Base-by-base conservation (phyloP, 2,329 filamentous ascomycete genomes). In the Furcasterigmium sp. region DNA sequence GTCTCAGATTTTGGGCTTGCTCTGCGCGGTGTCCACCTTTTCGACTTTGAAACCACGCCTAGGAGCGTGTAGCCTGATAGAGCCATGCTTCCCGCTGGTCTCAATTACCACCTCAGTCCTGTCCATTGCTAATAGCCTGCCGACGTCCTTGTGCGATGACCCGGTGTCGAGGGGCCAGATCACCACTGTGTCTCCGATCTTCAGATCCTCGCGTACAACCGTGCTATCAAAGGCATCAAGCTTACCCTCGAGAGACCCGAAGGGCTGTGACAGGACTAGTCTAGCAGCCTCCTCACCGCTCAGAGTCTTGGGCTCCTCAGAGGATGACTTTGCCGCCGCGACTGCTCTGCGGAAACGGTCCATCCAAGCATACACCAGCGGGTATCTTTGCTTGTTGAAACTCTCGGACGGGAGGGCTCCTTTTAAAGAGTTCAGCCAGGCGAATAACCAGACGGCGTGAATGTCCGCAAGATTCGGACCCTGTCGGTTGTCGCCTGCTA, bases 371-470 rank as follows among this genome's bases (percentile, higher is more conserved):
- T 77, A 84, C 0, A 80, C 74, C 44, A 66, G 72, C 1, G 83
- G 84, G 52, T 77, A 85, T 30, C 62, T 63, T 15, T 60, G 58
- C 13, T 65, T 55, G 3, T 74, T 75, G 48, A 87, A 72, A 7
- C 70, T 53, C 17, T 73, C 67, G 39, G 63, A 45, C 4, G 78
- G 73, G 37, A 86, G 67, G 13, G 75, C 74, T 5, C 73, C 73
- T 11, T 73, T 72, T 37, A 86, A 64, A 10, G 61, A 64, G 3
- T 62, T 58, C 2, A 87, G 60, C 85, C 85, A 89, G 59, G 83
- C 74, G 50, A 88, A 73, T 1, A 76, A 71, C 81, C 80, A 87
- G 11, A 84, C 64, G 35, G 75, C 79, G 63, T 89, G 80, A 46
- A 89, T 79, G 58, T 90, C 85, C 4, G 77, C 81, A 48, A 87